Evolutionary conservation across 768 basidiomycete genomes (phyloP), one percentile per base, ranked within the genome.

Genomic region (Glaciozyma martinii): DNA sequence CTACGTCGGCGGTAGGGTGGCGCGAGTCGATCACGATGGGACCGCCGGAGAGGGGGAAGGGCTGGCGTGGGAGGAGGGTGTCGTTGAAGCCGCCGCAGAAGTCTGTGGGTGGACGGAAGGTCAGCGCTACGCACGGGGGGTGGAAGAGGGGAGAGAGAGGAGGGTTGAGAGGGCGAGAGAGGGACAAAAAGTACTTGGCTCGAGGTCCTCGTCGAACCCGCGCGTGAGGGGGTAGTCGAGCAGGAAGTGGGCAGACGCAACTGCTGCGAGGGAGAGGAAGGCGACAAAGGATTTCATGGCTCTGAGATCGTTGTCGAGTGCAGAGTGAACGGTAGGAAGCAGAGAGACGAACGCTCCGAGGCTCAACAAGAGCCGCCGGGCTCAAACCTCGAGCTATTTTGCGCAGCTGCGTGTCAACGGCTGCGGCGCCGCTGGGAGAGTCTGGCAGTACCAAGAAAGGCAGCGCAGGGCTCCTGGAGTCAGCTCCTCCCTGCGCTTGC

Each of bases 181-280:
- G 23, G 33, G 43, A 33, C 2, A 29, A 75, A n/a, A 81, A 49
- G 66, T 88, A 72, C 90, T 90, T 73, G 88, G 86, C 2, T 71
- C 76, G 18, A 59, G 25, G 56, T 68, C 77, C 61, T 85, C 81
- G 60, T 80, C 80, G 74, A 92, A 91, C 2, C 90, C 90, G 55
- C 90, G 80, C 16, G 88, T 85, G 1, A 79, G 69, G 23, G 90
- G 90, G 75, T 83, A 90, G 71, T 85, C 82, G 50, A 91, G 79
- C 70, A 86, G 85, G 78, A 91, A 92, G 76, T 93, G 90, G 12
- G 88, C 89, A 56, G 77, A 78, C 37, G 79, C 84, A 49, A 78
- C 74, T 42, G 80, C 72, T 19, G 78, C 76, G 29, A 82, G 74
- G 43, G 75, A 71, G 32, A 83, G 62, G 30, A 82, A 62, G 54